Base-by-base conservation (phyloP, 1,284 basidiomycete genomes). In the Tilletia walkeri region DNA sequence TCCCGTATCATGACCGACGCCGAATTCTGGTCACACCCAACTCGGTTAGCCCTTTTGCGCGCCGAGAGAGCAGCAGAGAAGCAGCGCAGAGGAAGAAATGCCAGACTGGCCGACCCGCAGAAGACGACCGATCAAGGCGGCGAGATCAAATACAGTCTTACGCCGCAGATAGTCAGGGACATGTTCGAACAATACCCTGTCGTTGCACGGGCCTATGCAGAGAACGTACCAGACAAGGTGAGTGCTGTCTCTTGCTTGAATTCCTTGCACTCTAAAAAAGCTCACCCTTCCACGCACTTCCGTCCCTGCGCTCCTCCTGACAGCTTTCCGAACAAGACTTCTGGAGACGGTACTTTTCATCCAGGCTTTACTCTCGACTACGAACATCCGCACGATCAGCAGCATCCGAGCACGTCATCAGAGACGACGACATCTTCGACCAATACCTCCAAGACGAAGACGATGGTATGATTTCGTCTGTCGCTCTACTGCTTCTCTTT, bases 111-210 rank as follows among this genome's bases (percentile, higher is more conserved):
- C n/a, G 82, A 82, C 69, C 82, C 81, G 1, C 75, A 77, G 69
- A 78, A 79, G 7, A 76, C 77, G 0, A 76, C 77, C 3, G 79
- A 78, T 67, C 78, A 80, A 63, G 71, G 74, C 0, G 81, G 81
- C 3, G 78, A 84, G 82, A 89, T 94, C 81, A 93, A 91, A 82
- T 94, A 98, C 73, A 89, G 91, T 76, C 90, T 99, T 72, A 95
- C 94, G 1, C 92, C 93, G 6, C 93, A 95, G 83, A 87, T 97
- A 49, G 92, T 95, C 50, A 89, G 92, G 76, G 95, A 98, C 80
- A 94, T 99, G 65, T 99, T 99, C 79, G 94, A 97, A 77, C 95
- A 97, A 86, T 98, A 95, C 81, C 95, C 96, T 1, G 91, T 97
- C 45, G 93, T 99, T 6, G 90, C 91, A 65, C 91, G 90, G 80